Percentiles rank a stretch among this genome's conserved stretches.
Evolutionary conservation across 768 basidiomycete genomes (phyloP).

Genomic region (Russula brevipes): DNA sequence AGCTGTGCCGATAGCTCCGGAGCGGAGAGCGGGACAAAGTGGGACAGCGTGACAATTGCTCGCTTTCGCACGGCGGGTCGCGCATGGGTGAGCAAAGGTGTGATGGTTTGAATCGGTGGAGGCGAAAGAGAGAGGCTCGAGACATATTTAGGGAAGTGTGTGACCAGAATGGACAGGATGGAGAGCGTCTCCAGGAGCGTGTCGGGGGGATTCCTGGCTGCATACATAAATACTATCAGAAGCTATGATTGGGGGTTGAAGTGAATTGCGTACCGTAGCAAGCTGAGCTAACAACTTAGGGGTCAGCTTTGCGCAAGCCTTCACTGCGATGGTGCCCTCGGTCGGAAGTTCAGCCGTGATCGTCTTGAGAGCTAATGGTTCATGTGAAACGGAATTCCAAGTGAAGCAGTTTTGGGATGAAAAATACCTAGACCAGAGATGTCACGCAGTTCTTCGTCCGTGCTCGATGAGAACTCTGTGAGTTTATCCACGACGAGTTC

Average conservation of each 20-base stretch:
- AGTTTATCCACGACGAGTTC: constrained; percentile 85
- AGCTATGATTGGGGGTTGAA: neutral
- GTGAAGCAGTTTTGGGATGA: neutral
- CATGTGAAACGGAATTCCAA: constrained; percentile 2
- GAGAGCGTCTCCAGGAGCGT: constrained; percentile 78
- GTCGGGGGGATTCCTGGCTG: constrained; percentile 71
- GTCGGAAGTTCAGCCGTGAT: constrained; percentile 87
- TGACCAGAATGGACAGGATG: constrained; percentile 83
- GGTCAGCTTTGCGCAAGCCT: constrained; percentile 78
- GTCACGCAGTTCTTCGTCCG: constrained; percentile 91
- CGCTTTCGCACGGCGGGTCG: constrained; percentile 90
- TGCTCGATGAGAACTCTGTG: constrained; percentile 76
- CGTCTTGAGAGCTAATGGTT: constrained; percentile 75
- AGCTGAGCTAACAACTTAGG: constrained; percentile 80
- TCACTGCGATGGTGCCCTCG: constrained; percentile 71
- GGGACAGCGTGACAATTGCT: constrained; percentile 79
- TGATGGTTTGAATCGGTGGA: constrained; percentile 61
- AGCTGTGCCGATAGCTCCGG: constrained; percentile 57
- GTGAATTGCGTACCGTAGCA: constrained; percentile 47
- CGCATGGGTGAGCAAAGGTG: constrained; percentile 64
- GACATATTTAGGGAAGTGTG: constrained; percentile 71
- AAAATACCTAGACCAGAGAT: constrained; percentile 83
- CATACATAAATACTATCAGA: constrained; percentile 4
- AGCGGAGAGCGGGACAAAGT: constrained; percentile 72
- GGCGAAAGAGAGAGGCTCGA: constrained; percentile 48